A percentile compares a stretch with the other conserved stretches of the same genome.
Conservation (phyloP, 805 yeast genomes). For the Clavispora fructus region DNA sequence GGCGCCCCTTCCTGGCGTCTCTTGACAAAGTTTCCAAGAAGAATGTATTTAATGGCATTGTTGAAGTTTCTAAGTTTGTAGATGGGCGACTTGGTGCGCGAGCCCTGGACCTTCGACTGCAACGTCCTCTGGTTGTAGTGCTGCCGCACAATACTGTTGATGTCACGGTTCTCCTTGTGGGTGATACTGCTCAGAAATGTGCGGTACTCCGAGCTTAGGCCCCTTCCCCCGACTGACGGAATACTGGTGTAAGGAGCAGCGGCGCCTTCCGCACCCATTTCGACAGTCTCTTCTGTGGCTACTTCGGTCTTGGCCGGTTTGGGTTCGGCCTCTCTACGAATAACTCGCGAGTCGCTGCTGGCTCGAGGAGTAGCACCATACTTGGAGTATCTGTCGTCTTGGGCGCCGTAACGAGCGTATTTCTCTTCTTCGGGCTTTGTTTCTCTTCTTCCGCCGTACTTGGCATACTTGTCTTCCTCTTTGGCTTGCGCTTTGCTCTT, state of each 20-base stretch:
- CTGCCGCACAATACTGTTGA: slow-evolving; percentile 66
- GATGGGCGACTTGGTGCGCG: slow-evolving; percentile 75
- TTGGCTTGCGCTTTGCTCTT: slow-evolving; percentile 19
- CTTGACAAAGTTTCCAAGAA: slow-evolving; percentile 64
- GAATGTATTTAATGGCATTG: slow-evolving; percentile 83
- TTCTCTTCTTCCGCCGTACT: slow-evolving; percentile 25
- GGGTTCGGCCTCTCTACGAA: slow-evolving; percentile 9
- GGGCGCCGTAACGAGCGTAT: slow-evolving; percentile 9
- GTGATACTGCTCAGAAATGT: slow-evolving; percentile 35
- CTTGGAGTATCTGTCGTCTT: slow-evolving; percentile 11
- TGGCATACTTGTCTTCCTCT: slow-evolving; percentile 30
- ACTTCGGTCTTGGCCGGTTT: not conserved
- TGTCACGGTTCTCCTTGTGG: slow-evolving; percentile 33
- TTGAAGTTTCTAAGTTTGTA: slow-evolving; percentile 83
- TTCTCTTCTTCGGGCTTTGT: slow-evolving; percentile 4
- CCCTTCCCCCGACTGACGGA: slow-evolving; percentile 13
- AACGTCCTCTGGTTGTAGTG: slow-evolving; percentile 86
- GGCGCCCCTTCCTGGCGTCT: slow-evolving; percentile 20
- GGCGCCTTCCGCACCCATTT: slow-evolving; percentile 4
- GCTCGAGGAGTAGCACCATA: slow-evolving; percentile 12
- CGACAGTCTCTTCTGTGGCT: not conserved
- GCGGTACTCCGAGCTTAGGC: slow-evolving; percentile 22
- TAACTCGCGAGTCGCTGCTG: slow-evolving; percentile 9
- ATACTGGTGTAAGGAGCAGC: slow-evolving; percentile 14
- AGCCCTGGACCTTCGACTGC: slow-evolving; percentile 52